These are phyloP conservation scores for Albatrellus ellisii DNA, from an alignment of 768 basidiomycete species.

Conservation along the genomic window DNA sequence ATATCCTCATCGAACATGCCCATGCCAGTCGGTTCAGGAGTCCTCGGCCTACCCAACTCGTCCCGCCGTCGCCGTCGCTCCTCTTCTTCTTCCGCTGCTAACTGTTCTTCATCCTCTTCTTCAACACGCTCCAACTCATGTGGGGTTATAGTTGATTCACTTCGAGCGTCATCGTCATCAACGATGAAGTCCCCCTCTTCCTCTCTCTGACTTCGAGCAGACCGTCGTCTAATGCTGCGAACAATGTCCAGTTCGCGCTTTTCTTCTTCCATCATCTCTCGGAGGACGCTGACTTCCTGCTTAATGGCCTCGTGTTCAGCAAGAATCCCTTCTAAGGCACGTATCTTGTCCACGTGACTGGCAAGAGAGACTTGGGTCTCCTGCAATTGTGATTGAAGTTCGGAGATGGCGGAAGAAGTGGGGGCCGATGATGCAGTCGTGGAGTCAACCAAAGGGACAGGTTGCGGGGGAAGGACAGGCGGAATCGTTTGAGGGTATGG, in stretches of 20 bases:
- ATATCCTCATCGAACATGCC: constrained; percentile 33
- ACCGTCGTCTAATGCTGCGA: constrained; percentile 15
- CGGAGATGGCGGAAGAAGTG: constrained; percentile 29
- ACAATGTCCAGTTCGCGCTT: constrained; percentile 34
- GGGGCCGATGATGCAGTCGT: constrained; percentile 10
- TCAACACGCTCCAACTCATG: constrained; percentile 62
- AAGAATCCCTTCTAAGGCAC: constrained; percentile 68
- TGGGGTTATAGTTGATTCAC: constrained; percentile 57
- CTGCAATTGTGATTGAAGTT: constrained; percentile 71
- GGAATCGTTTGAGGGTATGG: constrained; percentile 56
- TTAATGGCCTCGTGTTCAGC: constrained; percentile 79
- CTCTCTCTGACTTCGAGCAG: constrained; percentile 7
- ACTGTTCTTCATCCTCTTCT: constrained; percentile 59
- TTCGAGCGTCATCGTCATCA: constrained; percentile 46
- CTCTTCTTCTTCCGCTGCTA: constrained; percentile 28
- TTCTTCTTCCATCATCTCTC: constrained; percentile 59
- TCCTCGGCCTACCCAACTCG: constrained; percentile 59
- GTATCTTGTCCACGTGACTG: constrained; percentile 71
- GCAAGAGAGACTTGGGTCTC: constrained; percentile 75
- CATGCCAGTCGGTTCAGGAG: constrained; percentile 66
- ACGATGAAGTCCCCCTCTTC: constrained; percentile 21
- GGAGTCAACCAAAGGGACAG: constrained; percentile 16
- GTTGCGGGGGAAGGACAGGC: constrained; percentile 32
- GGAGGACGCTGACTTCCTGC: constrained; percentile 58
- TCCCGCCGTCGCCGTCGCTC: constrained; percentile 32